Percentiles rank a stretch among this genome's conserved stretches.
Evolutionary conservation across 2,329 filamentous ascomycete genomes (phyloP).

Genomic region (Lecanicillium sp.): DNA sequence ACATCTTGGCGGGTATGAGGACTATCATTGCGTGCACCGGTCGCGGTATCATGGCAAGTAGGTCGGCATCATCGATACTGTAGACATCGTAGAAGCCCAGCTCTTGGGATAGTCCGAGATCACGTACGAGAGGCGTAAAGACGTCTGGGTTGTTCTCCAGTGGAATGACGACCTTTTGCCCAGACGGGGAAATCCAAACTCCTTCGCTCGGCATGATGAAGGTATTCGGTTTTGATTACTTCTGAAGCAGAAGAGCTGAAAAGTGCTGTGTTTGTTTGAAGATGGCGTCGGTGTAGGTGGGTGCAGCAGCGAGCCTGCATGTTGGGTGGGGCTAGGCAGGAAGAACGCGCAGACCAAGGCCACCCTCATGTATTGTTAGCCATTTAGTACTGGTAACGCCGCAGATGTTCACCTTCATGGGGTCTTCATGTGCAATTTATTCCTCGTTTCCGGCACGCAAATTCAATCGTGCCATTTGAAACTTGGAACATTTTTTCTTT

Average conservation of each 20-base stretch:
- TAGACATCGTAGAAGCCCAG: conserved; percentile 78
- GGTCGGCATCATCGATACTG: conserved; percentile 68
- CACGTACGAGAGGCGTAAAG: conserved; percentile 65
- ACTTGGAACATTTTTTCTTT: no score
- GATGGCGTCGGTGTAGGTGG: neutral
- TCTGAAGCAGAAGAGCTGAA: neutral
- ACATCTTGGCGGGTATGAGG: conserved; percentile 59
- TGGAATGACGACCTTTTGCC: conserved; percentile 33
- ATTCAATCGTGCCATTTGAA: no score
- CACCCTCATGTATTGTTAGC: no score
- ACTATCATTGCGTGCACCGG: conserved; percentile 72
- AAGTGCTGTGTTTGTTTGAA: neutral
- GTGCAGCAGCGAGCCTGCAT: no score
- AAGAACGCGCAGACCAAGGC: no score
- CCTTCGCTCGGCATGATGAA: conserved; percentile 25
- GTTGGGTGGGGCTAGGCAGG: no score
- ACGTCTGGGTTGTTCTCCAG: conserved; percentile 66
- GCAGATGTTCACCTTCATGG: no score
- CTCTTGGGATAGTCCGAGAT: conserved; percentile 61
- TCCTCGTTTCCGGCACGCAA: no score
- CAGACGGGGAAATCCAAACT: conserved; percentile 24
- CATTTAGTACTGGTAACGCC: no score
- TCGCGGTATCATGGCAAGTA: conserved; percentile 66
- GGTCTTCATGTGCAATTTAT: no score
- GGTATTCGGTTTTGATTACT: neutral